Conservation (phyloP, 148 eudicot species). For the Limonium bicolor region DNA sequence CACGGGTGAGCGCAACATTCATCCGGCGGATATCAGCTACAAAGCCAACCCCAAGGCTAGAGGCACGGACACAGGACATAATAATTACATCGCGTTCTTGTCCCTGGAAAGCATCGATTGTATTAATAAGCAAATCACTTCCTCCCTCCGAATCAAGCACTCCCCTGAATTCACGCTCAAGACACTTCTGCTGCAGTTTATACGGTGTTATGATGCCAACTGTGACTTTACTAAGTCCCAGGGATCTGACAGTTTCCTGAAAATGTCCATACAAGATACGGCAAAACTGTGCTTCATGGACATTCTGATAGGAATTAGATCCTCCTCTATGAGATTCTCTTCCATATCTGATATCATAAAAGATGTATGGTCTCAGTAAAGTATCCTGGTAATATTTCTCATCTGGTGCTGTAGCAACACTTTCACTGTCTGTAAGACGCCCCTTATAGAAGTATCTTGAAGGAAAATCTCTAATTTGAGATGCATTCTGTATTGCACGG, state of each 20-base stretch:
- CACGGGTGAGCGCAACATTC: slow-evolving; percentile 98
- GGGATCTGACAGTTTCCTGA: slow-evolving; percentile 49
- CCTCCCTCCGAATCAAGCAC: slow-evolving; percentile 73
- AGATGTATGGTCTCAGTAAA: slow-evolving; percentile 60
- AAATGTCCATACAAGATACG: slow-evolving; percentile 80
- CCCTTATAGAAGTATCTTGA: slow-evolving; percentile 91
- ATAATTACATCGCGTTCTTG: slow-evolving; percentile 96
- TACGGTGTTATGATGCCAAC: slow-evolving; percentile 93
- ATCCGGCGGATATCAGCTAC: slow-evolving; percentile 91
- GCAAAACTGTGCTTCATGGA: slow-evolving; percentile 85
- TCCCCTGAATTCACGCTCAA: slow-evolving; percentile 81
- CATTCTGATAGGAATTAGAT: slow-evolving; percentile 79
- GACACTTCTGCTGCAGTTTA: slow-evolving; percentile 84
- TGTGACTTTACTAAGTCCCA: slow-evolving; percentile 52
- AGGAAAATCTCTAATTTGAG: slow-evolving; percentile 86
- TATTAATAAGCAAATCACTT: slow-evolving; percentile 71
- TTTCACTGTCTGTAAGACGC: slow-evolving; percentile 87
- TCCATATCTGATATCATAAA: slow-evolving; percentile 77
- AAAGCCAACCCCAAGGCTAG: slow-evolving; percentile 82
- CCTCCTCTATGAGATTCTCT: slow-evolving; percentile 91
- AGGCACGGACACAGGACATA: slow-evolving; percentile 98
- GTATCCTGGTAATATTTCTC: slow-evolving; percentile 71
- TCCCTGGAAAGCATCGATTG: slow-evolving; percentile 96
- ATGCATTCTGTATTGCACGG: slow-evolving; percentile 95
- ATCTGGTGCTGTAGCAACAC: slow-evolving; percentile 52